Evolutionary conservation across 352 stramenopile genomes (phyloP).

Genomic region (Thraustotheca clavata): DNA sequence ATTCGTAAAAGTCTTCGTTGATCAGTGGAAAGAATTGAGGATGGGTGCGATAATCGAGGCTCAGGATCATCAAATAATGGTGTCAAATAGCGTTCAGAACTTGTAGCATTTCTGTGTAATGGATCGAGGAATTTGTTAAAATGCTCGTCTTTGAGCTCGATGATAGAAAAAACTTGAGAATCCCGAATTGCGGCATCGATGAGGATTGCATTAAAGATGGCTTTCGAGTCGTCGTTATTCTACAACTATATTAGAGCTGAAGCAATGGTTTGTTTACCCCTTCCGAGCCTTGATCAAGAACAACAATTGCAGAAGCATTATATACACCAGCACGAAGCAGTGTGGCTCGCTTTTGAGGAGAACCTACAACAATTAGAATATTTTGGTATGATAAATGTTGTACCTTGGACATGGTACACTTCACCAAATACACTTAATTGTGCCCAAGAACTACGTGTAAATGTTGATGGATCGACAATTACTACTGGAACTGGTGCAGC

Average conservation of each 20-base stretch:
- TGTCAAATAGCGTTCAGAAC: neutral
- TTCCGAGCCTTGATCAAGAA: conserved; percentile 66
- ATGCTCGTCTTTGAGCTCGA: conserved; percentile 74
- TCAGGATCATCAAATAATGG: neutral
- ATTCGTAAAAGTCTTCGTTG: neutral
- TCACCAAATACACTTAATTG: conserved; percentile 53
- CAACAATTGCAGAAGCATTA: conserved; percentile 65
- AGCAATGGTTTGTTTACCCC: conserved; percentile 17
- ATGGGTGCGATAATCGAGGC: neutral
- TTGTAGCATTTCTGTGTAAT: conserved; percentile 20
- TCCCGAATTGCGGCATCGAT: conserved; percentile 44
- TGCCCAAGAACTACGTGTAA: conserved; percentile 61
- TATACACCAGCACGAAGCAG: conserved; percentile 71
- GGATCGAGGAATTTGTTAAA: conserved; percentile 80
- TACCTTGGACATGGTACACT: conserved; percentile 67
- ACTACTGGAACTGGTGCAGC: conserved; percentile 55
- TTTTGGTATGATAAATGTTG: neutral
- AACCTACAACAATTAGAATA: conserved; percentile 25
- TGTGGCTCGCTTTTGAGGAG: conserved; percentile 58
- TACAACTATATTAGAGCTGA: conserved; percentile 28
- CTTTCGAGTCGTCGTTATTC: conserved; percentile 60
- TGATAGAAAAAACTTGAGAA: conserved; percentile 67
- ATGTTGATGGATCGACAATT: conserved; percentile 59
- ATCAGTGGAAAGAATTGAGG: neutral
- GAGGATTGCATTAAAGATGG: conserved; percentile 81